Evolutionary conservation across 2,329 filamentous ascomycete species (phyloP), one percentile per base, ranked within the genome.

Genomic region (Apiospora saccharicola): DNA sequence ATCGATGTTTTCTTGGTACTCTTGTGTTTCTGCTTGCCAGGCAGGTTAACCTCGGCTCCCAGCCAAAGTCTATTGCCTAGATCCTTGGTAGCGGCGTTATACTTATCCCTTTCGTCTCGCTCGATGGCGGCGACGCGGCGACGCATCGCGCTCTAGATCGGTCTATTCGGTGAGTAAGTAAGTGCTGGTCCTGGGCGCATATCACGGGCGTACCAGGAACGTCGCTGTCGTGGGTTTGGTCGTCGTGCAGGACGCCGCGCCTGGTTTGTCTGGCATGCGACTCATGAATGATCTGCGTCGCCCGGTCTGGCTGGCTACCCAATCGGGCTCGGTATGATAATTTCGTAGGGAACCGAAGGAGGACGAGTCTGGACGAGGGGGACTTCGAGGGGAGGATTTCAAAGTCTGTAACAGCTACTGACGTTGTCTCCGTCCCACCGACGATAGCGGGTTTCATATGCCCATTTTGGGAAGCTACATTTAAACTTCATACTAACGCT

Each of bases 401-500:
- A 22, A 49, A 49, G 46, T 64, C 57, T 64, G 57, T 64, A 64
- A 64, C 57, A 64, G 57, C 34, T 64, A 41, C 57, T 64, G 57
- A 64, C 30, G 57, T 64, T 64, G 57, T 64, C 41, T 41, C 57
- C 57, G 57, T 64, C 57, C 57, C 57, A 64, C 57, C 57, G 57
- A 64, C 57, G 34, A 64, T 64, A 64, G 57, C 57, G 57, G 57
- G 57, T 64, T 64, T 64, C 57, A 64, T 64, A 41, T 41, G 30
- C 57, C 57, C 57, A 64, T 14, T 64, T 64, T 64, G 57, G 57
- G 57, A 37, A 64, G 57, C 34, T n/a, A 37, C 57, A 64, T n/a
- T 41, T 64, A 64, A 34, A 64, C 57, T 64, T 64, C 57, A 64
- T 64, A 64, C 57, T 64, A 64, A 64, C 57, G 57, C 57, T 64